phyloP scores from a whole-genome alignment of 805 yeast species.

The Sungouiozyma ichnusensis region DNA sequence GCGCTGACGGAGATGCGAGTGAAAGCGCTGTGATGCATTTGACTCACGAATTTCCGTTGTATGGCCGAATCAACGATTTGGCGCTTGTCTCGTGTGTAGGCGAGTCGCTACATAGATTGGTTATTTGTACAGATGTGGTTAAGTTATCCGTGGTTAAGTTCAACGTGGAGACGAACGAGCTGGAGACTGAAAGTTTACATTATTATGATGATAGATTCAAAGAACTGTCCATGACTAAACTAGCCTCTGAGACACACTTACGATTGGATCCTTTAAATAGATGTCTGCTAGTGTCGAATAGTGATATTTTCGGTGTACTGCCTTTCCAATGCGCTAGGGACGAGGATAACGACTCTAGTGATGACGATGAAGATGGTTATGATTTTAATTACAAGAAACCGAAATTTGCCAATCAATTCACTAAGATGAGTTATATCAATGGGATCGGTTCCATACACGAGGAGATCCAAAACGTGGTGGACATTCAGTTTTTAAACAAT shows the following conservation, averaged over 20 bases:
- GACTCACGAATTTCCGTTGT: slow-evolving; percentile 55
- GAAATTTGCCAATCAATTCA: slow-evolving; percentile 4
- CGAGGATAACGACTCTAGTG: slow-evolving; percentile 22
- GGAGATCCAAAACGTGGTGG: slow-evolving; percentile 52
- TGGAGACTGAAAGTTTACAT: slow-evolving; percentile 74
- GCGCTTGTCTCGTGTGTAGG: slow-evolving; percentile 36
- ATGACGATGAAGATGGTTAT: slow-evolving; percentile 10
- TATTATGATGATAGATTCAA: slow-evolving; percentile 67
- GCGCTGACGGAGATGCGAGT: slow-evolving; percentile 3
- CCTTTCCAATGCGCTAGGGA: slow-evolving; percentile 40
- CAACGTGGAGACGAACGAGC: slow-evolving; percentile 41
- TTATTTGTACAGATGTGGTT: slow-evolving; percentile 61
- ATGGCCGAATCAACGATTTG: slow-evolving; percentile 58
- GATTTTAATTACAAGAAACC: slow-evolving; percentile 23
- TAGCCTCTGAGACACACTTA: slow-evolving; percentile 33
- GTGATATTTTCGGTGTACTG: slow-evolving; percentile 60
- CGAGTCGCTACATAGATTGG: slow-evolving; percentile 49
- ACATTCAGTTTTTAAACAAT: slow-evolving; percentile 58
- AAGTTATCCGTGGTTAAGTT: slow-evolving; percentile 69
- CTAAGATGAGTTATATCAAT: slow-evolving; percentile 41
- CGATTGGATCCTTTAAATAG: slow-evolving; percentile 52
- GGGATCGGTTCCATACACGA: slow-evolving; percentile 47
- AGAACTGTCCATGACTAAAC: slow-evolving; percentile 32
- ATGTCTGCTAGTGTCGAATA: slow-evolving; percentile 48
- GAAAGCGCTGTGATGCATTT: slow-evolving; percentile 25